Base-by-base conservation (phyloP, 345 rosid genomes). In the Populus simonii region DNA sequence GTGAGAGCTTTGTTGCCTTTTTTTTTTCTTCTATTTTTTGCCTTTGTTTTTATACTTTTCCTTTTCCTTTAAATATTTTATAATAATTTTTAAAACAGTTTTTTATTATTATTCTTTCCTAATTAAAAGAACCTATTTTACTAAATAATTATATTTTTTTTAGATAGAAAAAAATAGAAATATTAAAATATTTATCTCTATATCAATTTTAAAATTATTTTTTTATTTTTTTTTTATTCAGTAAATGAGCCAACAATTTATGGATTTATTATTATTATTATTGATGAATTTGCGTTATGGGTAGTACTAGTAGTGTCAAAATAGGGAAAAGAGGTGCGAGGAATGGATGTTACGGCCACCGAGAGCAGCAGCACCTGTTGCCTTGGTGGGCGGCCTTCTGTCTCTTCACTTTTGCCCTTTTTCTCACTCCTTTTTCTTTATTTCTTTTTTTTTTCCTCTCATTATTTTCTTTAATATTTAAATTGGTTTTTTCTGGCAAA, bases 331-430 rank as follows among this genome's bases (percentile, higher is more conserved):
- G 70, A 39, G 43, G 80, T 72, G 74, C 71, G 38, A 68, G 80
- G 77, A 68, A 66, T 76, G 66, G 69, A 76, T 55, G 80, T 43
- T 72, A 25, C 77, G 75, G 81, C 74, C 66, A 80, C 47, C 25
- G 55, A 57, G 16, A 51, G 55, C 45, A 36, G 45, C 31, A 77
- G 78, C 80, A 55, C 74, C 31, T 57, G 78, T 35, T 80, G 76
- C 74, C 55, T 69, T 61, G 76, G 71, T 80, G 72, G 82, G 57
- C 79, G 70, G 77, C 82, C 77, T 74, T 35, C 27, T 71, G 74
- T 59, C 29, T 75, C 67, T 67, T n/a, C 49, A 39, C 12, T 20
- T 23, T 7, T 25, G 23, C 23, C 22, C 22, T 33, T n/a, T 45
- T 70, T 45, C 22, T 70, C 35, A 36, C 20, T 31, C 70, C 18